Conservation (phyloP, 2,329 filamentous ascomycete genomes). For the Aureobasidium vineae region DNA sequence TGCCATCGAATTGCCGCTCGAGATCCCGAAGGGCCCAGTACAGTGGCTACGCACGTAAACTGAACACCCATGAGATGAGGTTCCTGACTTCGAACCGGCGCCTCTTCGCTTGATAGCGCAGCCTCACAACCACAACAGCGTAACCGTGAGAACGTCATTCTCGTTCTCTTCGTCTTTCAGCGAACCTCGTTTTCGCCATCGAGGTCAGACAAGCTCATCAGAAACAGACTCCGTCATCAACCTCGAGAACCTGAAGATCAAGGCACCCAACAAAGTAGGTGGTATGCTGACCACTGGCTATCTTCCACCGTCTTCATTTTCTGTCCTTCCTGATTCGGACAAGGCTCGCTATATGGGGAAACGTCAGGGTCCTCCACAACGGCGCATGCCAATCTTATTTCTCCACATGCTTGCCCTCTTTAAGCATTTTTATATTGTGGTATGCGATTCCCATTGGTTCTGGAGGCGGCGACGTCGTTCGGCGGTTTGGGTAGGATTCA, state of each 20-base stretch:
- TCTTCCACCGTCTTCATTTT: neutral
- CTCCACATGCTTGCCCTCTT: conserved; percentile 4
- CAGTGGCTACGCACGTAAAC: neutral
- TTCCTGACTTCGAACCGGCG: neutral
- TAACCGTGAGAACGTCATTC: neutral
- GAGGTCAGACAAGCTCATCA: neutral
- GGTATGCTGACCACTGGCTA: neutral
- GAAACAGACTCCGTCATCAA: neutral
- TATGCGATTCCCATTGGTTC: neutral
- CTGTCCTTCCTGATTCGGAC: neutral
- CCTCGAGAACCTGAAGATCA: neutral
- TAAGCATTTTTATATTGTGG: neutral
- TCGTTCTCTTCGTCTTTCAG: neutral
- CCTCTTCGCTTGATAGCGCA: conserved; percentile 16
- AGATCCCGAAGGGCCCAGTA: neutral
- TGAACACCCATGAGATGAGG: neutral
- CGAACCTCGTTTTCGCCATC: neutral
- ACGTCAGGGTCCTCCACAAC: neutral
- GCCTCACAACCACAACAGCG: neutral
- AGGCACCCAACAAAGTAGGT: neutral
- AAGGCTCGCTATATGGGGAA: neutral
- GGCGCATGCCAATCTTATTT: conserved; percentile 6
- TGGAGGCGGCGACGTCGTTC: neutral
- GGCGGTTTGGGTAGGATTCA: neutral
- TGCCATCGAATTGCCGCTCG: too few species aligned